Base-by-base conservation (phyloP, 2,329 filamentous ascomycete genomes). In the Nectriaceae sp. region DNA sequence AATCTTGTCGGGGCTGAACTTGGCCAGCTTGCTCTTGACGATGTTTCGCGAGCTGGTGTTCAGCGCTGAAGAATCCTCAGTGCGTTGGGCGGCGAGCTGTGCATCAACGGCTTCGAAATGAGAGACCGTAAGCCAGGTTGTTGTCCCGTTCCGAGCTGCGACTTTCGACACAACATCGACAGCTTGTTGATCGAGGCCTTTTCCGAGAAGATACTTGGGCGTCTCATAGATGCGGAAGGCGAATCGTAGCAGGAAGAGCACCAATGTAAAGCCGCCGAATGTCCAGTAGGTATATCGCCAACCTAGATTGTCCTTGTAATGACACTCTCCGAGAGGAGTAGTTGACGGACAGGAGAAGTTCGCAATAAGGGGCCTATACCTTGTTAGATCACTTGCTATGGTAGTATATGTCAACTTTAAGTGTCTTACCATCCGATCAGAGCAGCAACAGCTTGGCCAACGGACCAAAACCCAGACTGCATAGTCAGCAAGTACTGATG, bases 1-100 rank as follows among this genome's bases (percentile, higher is more conserved):
- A n/a, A 84, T 64, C 46, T 82, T 79, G 0, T 69, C 65, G 1
- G 75, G 61, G 2, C 74, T 74, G 42, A 84, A 65, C 44, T 78
- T 80, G 46, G 78, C 69, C 3, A 84, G 40, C 41, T 50, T 40
- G 22, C 50, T 20, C 33, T 37, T 52, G 11, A 56, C 8, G 3
- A 54, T 47, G 5, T 44, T 42, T 10, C 39, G 36, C n/a, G 42
- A 21, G 19, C 36, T 21, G 3, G 35, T 8, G 22, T 43, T 45
- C 11, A 37, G 33, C 11, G 6, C 6, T 6, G 6, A 10, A 37
- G 3, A 18, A 26, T 4, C 36, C 18, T n/a, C 21, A 15, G 6
- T 18, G 19, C 15, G 13, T 33, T 8, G 18, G 4, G 6, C 15
- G 29, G 20, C 16, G 13, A 24, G 16, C 24, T 19, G 41, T 4